Base-by-base conservation (phyloP, 2,329 filamentous ascomycete genomes). In the Fusarium subglutinans region DNA sequence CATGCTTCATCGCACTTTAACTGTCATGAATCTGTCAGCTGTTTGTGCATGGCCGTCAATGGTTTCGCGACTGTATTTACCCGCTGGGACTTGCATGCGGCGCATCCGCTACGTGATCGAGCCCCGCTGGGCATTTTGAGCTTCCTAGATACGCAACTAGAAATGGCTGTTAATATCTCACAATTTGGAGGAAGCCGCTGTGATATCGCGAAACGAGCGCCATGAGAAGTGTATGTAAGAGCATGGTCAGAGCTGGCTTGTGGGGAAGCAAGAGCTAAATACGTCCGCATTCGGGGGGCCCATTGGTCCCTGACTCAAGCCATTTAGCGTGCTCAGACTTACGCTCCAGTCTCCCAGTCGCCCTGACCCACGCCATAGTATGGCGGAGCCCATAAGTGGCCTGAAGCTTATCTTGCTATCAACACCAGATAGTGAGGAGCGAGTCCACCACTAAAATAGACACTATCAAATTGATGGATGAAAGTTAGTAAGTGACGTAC, bases 91-190 rank as follows among this genome's bases (percentile, higher is more conserved):
- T 55, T 40, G 24, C 51, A 55, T 55, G 51, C 35, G 15, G 51
- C 35, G 14, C 35, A 55, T 7, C 51, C 51, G 4, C 35, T 55
- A 8, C 51, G 51, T 2, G 51, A 55, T 10, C 51, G 24, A 40
- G 24, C 35, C 3, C 51, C 35, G 10, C 20, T 30, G 2, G 51
- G 2, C 51, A 54, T 54, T 12, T 14, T 22, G 8, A 26, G 17
- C 30, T 11, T 6, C 2, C 0, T 14, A 8, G 17, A 20, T 20
- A 15, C 2, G 17, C 11, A 8, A 20, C 3, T 35, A 8, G 8
- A 26, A 20, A 8, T 5, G 11, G 15, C 0, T 24, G 17, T 14
- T 4, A 20, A 5, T 8, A 0, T n/a, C 1, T 33, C 17, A 15
- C 1, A 33, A 3, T 3, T 18, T 4, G 6, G 22, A 9, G 10